Percentiles rank a stretch among this genome's conserved stretches.
phyloP scores from a whole-genome alignment of 1,284 basidiomycete species.

The Ceratobasidium sp. region DNA sequence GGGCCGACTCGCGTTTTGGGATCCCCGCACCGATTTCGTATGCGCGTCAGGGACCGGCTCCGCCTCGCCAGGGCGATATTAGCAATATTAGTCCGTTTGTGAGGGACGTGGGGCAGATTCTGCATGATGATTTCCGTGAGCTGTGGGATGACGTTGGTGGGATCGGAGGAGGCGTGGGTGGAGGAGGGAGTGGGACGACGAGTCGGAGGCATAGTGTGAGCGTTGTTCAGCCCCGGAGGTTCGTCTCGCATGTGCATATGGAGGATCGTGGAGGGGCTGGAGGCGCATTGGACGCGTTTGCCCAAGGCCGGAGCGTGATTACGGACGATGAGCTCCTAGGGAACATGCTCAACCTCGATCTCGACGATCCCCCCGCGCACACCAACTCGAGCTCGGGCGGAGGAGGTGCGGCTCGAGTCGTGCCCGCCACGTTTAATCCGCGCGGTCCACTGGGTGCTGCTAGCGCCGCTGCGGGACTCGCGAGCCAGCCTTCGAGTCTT shows the following conservation, averaged over 20 bases:
- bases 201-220: slow-evolving; percentile 89
- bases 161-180: slow-evolving; percentile 58
- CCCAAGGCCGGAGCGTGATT: slow-evolving; percentile 55
- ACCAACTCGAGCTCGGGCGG: no score
- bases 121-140: slow-evolving; percentile 72
- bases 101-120: slow-evolving; percentile 80
- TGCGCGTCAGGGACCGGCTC: slow-evolving; percentile 6
- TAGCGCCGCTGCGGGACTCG: slow-evolving; percentile 5
- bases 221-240: slow-evolving; percentile 80
- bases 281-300: slow-evolving; percentile 49
- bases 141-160: slow-evolving; percentile 71
- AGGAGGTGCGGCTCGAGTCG: not conserved
- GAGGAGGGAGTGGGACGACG: slow-evolving; percentile 80
- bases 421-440: slow-evolving; percentile 43
- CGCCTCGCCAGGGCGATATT: slow-evolving; percentile 60
- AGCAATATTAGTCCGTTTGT: slow-evolving; percentile 86
- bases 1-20: slow-evolving; percentile 57
- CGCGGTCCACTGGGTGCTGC: slow-evolving; percentile 24
- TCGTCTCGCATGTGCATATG: slow-evolving; percentile 75
- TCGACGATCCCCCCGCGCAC: slow-evolving; percentile 58
- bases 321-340: slow-evolving; percentile 86
- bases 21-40: slow-evolving; percentile 34
- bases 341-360: slow-evolving; percentile 72
- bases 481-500: slow-evolving; percentile 39
- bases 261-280: slow-evolving; percentile 55